Evolutionary conservation across 2,329 filamentous ascomycete species (phyloP).

Genomic region (Myriosclerotinia curreyana): DNA sequence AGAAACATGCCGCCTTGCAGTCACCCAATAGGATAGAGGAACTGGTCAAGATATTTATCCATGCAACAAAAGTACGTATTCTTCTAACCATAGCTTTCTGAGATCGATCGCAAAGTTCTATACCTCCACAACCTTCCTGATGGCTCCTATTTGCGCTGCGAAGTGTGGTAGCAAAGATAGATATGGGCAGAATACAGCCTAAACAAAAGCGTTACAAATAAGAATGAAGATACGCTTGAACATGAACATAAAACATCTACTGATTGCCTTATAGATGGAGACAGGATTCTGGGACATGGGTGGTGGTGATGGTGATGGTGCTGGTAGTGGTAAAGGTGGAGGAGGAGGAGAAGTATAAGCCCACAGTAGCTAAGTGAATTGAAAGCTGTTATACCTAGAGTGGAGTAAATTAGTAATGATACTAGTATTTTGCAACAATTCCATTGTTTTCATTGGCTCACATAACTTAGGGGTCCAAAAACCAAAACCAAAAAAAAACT

Average conservation of each 20-base stretch:
- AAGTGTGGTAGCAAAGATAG: not conserved
- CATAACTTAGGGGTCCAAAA: conserved; percentile 7
- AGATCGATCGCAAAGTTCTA: not conserved
- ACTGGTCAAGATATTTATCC: conserved; percentile 77
- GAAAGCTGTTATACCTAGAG: not conserved
- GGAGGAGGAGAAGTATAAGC: conserved; percentile 1
- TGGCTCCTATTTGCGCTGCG: not conserved
- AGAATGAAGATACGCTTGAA: not conserved
- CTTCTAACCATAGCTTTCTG: not conserved
- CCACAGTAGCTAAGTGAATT: not conserved
- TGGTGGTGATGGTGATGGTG: too few relatives aligned
- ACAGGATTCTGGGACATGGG: conserved; percentile 74
- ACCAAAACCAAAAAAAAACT: conserved; percentile 11
- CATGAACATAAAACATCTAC: conserved; percentile 5
- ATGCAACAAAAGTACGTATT: conserved; percentile 71
- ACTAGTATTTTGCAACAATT: conserved; percentile 14
- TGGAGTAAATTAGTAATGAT: too few relatives aligned
- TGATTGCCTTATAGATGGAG: conserved; percentile 56
- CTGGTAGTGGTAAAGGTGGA: too few relatives aligned
- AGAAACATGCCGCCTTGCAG: conserved; percentile 69
- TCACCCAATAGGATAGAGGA: conserved; percentile 76
- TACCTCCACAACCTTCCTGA: not conserved
- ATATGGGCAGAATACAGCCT: not conserved
- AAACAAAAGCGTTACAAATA: not conserved
- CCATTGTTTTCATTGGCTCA: conserved; percentile 6